Conservation (phyloP, 345 rosid genomes). For the Syzygium oleosum region DNA sequence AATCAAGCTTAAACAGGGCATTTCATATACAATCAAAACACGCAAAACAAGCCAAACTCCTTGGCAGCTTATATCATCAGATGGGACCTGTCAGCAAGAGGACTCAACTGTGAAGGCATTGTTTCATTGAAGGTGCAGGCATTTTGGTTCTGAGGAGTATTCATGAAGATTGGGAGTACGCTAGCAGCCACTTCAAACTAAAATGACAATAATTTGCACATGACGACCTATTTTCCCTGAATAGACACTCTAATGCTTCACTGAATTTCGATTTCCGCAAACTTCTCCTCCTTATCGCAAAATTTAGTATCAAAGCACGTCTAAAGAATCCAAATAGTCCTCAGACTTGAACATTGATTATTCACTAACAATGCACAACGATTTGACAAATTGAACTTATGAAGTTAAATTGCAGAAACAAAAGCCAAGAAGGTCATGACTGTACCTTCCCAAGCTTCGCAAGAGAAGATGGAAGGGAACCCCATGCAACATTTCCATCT, state of each 20-base stretch:
- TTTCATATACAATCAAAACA: not conserved
- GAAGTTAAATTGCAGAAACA: not conserved
- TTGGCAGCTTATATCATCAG: not conserved
- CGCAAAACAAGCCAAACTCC: not conserved
- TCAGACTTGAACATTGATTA: not conserved
- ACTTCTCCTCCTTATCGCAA: not conserved
- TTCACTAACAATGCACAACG: not conserved
- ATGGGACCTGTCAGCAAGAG: not conserved
- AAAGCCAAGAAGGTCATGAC: not conserved
- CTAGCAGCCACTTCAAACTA: not conserved
- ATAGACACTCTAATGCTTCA: not conserved
- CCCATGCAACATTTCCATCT: constrained; percentile 66
- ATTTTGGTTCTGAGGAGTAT: not conserved
- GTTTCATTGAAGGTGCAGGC: not conserved
- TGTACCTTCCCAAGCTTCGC: constrained; percentile 87
- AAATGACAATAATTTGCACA: not conserved
- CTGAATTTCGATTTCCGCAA: not conserved
- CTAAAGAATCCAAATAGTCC: not conserved
- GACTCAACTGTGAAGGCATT: not conserved
- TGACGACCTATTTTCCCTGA: not conserved
- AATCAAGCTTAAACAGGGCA: not conserved
- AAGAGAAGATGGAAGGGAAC: constrained; percentile 73
- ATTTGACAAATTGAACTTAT: not conserved
- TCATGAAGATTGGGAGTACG: not conserved
- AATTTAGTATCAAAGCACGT: not conserved